A percentile compares a stretch with the other conserved stretches of the same genome.
Evolutionary conservation across 306 rosid species (phyloP).

Genomic region (Vigna trinervia): DNA sequence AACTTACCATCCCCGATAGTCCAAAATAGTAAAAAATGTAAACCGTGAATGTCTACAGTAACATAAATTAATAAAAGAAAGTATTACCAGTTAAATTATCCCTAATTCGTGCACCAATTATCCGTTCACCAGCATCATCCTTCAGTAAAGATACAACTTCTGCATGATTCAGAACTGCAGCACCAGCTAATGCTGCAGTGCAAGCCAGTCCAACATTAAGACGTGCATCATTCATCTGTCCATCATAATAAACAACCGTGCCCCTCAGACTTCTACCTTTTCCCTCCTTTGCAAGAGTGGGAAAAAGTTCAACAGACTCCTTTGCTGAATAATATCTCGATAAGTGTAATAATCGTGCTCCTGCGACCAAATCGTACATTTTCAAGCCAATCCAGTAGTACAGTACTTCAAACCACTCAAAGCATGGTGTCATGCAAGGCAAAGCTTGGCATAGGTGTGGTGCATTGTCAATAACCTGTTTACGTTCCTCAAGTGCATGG

Average conservation of each 20-base stretch:
- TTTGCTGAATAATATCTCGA: constrained; percentile 79
- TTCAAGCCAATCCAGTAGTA: constrained; percentile 87
- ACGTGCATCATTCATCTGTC: constrained; percentile 90
- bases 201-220: constrained; percentile 86
- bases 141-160: constrained; percentile 73
- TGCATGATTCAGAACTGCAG: constrained; percentile 79
- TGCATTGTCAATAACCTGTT: constrained; percentile 80
- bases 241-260: constrained; percentile 85
- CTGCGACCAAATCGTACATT: constrained; percentile 83
- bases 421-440: constrained; percentile 92
- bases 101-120: constrained; percentile 75
- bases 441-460: constrained; percentile 86
- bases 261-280: constrained; percentile 71
- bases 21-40: not conserved
- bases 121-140: constrained; percentile 63
- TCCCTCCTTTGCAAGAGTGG: constrained; percentile 77
- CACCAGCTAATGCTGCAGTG: constrained; percentile 86
- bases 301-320: constrained; percentile 79
- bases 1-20: not conserved
- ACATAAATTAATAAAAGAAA: constrained; percentile 2
- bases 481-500: constrained; percentile 90
- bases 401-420: constrained; percentile 79
- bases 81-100: constrained; percentile 75
- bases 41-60: constrained; percentile 9
- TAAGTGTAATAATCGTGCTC: constrained; percentile 71